Evolutionary conservation across 2,329 filamentous ascomycete genomes (phyloP).

Genomic region (Aureobasidium uvarum): DNA sequence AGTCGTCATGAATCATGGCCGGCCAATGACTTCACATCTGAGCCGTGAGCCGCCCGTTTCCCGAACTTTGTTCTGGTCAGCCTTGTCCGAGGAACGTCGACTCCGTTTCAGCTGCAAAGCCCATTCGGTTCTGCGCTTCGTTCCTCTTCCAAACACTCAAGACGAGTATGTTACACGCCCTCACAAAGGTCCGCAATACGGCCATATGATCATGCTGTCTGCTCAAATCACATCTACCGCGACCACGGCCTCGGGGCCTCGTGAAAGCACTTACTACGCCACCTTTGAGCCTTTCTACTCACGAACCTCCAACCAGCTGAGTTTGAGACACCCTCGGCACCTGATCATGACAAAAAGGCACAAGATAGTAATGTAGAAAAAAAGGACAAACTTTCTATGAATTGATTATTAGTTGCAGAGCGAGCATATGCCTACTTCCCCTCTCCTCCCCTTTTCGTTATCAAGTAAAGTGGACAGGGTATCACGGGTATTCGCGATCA

Average conservation of each 20-base stretch:
- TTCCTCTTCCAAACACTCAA: not conserved
- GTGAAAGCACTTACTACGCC: not conserved
- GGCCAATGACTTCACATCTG: constrained; percentile 2
- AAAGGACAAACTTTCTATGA: constrained; percentile 17
- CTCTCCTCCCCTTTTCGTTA: constrained; percentile 19
- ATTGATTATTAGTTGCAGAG: constrained; percentile 23
- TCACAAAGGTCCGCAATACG: not conserved
- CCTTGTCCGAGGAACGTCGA: constrained; percentile 11
- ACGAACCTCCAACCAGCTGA: not conserved
- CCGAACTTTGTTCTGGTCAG: not conserved
- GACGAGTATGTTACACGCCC: not conserved
- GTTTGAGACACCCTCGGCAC: constrained; percentile 1
- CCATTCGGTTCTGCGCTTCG: not conserved
- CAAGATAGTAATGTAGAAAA: not conserved
- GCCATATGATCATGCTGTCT: not conserved
- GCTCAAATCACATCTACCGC: not conserved
- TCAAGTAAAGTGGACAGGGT: constrained; percentile 26
- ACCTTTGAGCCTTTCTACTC: not conserved
- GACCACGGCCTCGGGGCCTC: not conserved
- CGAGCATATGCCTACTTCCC: constrained; percentile 14
- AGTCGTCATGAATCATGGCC: constrained; percentile 11
- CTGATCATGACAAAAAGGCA: not conserved
- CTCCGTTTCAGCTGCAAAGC: not conserved
- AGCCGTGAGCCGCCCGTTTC: constrained; percentile 3
- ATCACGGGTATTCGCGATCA: constrained; percentile 30